Base-by-base conservation (phyloP, 1,139 yeast species). In the Candida pseudoviswanathii region DNA sequence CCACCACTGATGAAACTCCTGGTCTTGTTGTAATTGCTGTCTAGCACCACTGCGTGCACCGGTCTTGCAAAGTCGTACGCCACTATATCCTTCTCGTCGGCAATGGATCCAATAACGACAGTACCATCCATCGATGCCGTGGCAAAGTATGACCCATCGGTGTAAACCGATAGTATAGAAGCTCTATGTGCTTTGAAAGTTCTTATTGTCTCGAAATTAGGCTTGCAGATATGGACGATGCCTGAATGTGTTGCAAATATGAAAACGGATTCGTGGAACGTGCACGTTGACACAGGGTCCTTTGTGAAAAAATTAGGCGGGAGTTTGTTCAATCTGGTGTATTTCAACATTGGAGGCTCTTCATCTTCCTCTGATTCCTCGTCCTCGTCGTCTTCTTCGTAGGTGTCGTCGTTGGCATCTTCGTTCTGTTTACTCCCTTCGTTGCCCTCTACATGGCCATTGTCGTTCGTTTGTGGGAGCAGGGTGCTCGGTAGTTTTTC, bases 51-150 rank as follows among this genome's bases (percentile, higher is more conserved):
- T 0, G 96, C 84, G 63, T 91, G 96, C 0, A 95, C 81, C 0
- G 99, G 98, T 32, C 98, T 71, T 59, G 88, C 86, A 65, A 91
- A 89, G 64, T 91, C 96, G 56, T 82, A 87, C 1, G 91, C 91
- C 0, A 81, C 75, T 3, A 87, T 81, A 57, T 86, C 95, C 29
- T 76, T 71, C 21, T 80, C 82, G 52, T 86, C 90, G 1, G 57
- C 54, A 0, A 88, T 71, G 0, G 92, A 80, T 0, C 96, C 95
- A 8, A 92, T 81, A 0, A 89, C 91, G 0, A 92, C 87, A 0
- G 96, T 88, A 0, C 99, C 98, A 63, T 94, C 98, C 75, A 92
- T 86, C 0, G 97, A 90, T 0, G 92, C 96, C 0, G 96, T 85
- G 0, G 92, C 96, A 56, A 92, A 82, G 58, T 77, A 84, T 9